Evolutionary conservation across 1,139 yeast species (phyloP), one percentile per base, ranked within the genome.

Genomic region (Meyerozyma carpophila): DNA sequence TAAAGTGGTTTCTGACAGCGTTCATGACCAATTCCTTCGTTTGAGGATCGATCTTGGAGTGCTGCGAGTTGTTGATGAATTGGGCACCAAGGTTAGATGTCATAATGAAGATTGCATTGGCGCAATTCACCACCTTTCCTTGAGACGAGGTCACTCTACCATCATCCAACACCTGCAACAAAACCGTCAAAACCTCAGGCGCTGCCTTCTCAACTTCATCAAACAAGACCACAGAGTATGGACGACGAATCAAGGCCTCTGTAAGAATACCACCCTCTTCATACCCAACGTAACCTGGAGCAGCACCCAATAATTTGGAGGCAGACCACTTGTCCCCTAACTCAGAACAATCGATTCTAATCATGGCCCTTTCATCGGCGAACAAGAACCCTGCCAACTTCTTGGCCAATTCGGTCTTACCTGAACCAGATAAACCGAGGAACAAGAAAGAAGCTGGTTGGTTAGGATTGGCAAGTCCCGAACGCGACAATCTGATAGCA

Each of bases 131-230:
- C 31, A 89, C 81, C 58, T 91, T 90, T 59, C 98, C 98, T 61
- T 87, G 90, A 43, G 96, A 89, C 21, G 96, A 85, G 24, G 97
- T 88, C 46, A 94, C 82, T 67, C 96, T 82, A 59, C 98, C 99
- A 65, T 94, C 99, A 60, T 94, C 99, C 50, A 93, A 74, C 65
- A 93, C 81, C 63, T 93, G 98, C 55, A 93, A 75, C 57, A 93
- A 74, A 18, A 93, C 83, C 5, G 96, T 94, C 63, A 93, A 75
- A 2, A 94, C 98, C 63, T 93, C 98, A 1, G 98, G 98, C 2
- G 96, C 96, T n/a, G 98, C 99, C 68, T 93, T 93, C 61, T 93
- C 98, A 46, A 93, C 95, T 68, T 93, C 98, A 68, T 93, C 98
- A 59, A 93, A 93, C 51, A 93, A 73, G 27, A 93, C 79, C 25